A percentile compares a stretch with the other conserved stretches of the same genome.
phyloP scores from a whole-genome alignment of 1,284 basidiomycete genomes.

The Prillingera fragicola region DNA sequence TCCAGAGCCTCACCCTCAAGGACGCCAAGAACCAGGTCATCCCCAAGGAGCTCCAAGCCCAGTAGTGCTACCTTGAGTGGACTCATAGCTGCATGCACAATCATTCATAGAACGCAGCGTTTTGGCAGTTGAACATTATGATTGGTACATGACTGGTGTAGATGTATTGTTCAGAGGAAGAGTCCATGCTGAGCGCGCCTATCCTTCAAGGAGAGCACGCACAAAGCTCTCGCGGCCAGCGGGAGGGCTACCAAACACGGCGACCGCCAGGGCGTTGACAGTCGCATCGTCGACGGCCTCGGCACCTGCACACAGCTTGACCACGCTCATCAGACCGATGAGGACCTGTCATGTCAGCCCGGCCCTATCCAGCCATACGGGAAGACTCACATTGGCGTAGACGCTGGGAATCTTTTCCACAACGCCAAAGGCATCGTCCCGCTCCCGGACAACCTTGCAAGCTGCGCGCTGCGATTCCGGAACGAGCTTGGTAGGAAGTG shows the following conservation, averaged over 20 bases:
- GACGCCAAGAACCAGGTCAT: conserved; percentile 31
- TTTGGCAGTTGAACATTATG: too few relatives aligned
- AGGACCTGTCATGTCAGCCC: conserved; percentile 17
- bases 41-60: too few relatives aligned
- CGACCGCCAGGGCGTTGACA: conserved; percentile 7
- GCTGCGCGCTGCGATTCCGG: conserved; percentile 17
- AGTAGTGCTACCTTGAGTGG: too few relatives aligned
- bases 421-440: conserved; percentile 38
- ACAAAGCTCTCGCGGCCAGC: conserved; percentile 6
- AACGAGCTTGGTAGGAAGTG: conserved; percentile 27
- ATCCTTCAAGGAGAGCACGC: conserved; percentile 6
- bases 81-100: too few relatives aligned
- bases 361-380: not conserved
- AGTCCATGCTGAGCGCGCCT: too few relatives aligned
- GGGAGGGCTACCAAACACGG: conserved; percentile 11
- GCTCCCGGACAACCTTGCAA: conserved; percentile 16
- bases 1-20: conserved; percentile 12
- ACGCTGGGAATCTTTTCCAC: conserved; percentile 32
- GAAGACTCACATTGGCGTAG: conserved; percentile 33
- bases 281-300: not conserved
- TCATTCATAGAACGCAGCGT: too few relatives aligned
- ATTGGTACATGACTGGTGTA: too few relatives aligned
- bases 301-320: conserved; percentile 14
- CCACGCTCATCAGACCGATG: conserved; percentile 32
- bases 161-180: too few relatives aligned